Conservation (phyloP, 2,329 filamentous ascomycete genomes). For the Botrytis hyacinthi region DNA sequence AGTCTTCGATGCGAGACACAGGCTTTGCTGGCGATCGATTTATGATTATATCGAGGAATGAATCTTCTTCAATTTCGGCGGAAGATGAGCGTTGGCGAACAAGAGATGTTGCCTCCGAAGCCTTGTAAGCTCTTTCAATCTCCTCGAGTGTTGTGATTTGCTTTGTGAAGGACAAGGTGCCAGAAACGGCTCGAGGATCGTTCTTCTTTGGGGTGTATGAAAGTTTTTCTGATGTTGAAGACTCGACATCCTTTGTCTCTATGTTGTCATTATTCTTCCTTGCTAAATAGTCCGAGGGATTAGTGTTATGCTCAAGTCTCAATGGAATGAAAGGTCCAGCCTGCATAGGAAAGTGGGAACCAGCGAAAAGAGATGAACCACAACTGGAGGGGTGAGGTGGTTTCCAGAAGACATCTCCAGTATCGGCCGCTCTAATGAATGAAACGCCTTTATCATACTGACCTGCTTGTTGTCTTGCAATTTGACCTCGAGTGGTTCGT, state of each 20-base stretch:
- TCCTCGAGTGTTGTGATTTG: constrained; percentile 34
- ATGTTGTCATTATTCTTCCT: constrained; percentile 9
- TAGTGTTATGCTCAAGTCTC: constrained; percentile 18
- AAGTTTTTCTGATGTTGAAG: background rate
- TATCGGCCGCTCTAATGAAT: constrained; percentile 13
- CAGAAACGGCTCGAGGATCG: background rate
- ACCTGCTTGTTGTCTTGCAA: constrained; percentile 37
- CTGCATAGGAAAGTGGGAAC: constrained; percentile 14
- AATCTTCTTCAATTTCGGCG: constrained; percentile 34
- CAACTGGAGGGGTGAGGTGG: constrained; percentile 21
- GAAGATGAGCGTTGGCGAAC: background rate
- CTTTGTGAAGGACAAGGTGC: constrained; percentile 10
- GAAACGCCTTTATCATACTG: constrained; percentile 33
- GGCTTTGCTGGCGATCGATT: constrained; percentile 41
- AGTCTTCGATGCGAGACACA: constrained; percentile 58
- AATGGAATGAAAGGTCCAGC: background rate
- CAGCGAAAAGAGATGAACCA: constrained; percentile 24
- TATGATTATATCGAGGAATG: constrained; percentile 42
- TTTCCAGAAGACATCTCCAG: constrained; percentile 15
- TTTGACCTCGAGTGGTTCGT: constrained; percentile 34
- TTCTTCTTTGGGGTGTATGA: background rate
- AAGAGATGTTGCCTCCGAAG: constrained; percentile 16
- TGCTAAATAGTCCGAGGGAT: constrained; percentile 29
- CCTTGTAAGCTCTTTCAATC: constrained; percentile 29
- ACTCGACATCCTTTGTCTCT: constrained; percentile 1